Conservation (phyloP, 306 rosid species). For the Corylus americana region DNA sequence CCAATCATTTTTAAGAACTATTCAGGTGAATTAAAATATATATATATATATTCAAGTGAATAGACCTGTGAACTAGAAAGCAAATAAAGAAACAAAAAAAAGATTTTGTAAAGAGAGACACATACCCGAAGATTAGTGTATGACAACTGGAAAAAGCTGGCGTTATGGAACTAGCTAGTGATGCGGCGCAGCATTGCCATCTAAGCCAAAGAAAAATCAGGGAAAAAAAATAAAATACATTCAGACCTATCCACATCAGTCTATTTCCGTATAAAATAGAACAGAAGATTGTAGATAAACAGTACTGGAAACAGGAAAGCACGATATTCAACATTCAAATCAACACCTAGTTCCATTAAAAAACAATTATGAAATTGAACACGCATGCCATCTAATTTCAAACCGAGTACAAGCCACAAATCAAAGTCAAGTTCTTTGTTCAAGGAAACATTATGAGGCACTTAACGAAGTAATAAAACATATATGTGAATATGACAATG, state of each 20-base stretch:
- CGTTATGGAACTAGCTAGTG: not conserved
- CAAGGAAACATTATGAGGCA: not conserved
- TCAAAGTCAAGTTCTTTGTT: not conserved
- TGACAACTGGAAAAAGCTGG: constrained; percentile 25
- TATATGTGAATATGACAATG: not conserved
- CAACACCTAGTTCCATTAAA: not conserved
- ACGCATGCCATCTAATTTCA: not conserved
- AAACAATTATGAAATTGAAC: not conserved
- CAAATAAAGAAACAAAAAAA: not conserved
- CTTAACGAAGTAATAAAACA: not conserved
- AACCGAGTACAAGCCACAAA: not conserved
- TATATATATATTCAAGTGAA: not conserved
- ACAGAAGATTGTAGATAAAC: not conserved
- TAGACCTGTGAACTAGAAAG: constrained; percentile 1
- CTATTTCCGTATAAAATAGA: not conserved
- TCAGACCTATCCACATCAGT: constrained; percentile 1
- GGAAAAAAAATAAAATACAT: too few species aligned
- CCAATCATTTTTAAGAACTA: not conserved
- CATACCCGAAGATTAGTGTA: constrained; percentile 32
- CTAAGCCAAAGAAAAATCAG: not conserved
- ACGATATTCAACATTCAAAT: not conserved
- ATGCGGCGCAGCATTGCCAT: constrained; percentile 11
- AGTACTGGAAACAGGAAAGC: not conserved
- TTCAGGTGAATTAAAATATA: too few species aligned
- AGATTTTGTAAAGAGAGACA: not conserved